These are phyloP conservation scores for Penicillium paxilli DNA, from an alignment of 495 filamentous ascomycete species.

Conservation along the genomic window DNA sequence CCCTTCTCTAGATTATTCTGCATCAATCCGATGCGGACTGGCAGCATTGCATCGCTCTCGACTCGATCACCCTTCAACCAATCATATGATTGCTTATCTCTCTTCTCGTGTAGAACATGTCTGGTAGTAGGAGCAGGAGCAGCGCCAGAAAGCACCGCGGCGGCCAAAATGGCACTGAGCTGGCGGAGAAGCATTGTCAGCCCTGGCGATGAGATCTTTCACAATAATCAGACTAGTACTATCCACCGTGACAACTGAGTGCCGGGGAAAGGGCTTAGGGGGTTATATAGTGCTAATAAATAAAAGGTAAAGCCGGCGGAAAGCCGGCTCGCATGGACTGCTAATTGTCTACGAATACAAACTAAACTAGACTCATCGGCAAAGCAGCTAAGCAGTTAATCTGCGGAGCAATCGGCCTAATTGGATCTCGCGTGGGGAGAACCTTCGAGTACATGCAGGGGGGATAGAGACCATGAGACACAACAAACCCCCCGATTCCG, in stretches of 20 bases:
- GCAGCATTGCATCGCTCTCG: constrained; percentile 25
- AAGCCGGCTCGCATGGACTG: background rate
- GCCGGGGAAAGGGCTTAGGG: too few species aligned
- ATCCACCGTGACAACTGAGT: too few species aligned
- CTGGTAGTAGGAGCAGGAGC: constrained; percentile 34
- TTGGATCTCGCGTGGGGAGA: background rate
- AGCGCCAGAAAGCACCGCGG: constrained; percentile 29
- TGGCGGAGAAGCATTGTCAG: constrained; percentile 26
- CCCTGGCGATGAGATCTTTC: background rate
- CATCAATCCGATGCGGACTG: constrained; percentile 30
- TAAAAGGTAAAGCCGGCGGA: background rate
- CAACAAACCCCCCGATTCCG: background rate
- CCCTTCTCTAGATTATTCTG: constrained; percentile 32
- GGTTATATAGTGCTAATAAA: background rate
- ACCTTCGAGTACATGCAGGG: too few species aligned
- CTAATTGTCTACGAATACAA: background rate
- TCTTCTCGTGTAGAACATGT: constrained; percentile 45
- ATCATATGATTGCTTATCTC: constrained; percentile 21
- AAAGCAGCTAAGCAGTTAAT: background rate
- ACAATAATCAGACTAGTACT: too few species aligned
- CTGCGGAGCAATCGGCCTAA: background rate
- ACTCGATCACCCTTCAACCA: constrained; percentile 36
- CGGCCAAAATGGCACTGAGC: constrained; percentile 20
- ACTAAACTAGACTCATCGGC: background rate
- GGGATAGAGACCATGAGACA: constrained; percentile 8